phyloP scores from a whole-genome alignment of 2,329 filamentous ascomycete species.

The Macroventuria anomochaeta region DNA sequence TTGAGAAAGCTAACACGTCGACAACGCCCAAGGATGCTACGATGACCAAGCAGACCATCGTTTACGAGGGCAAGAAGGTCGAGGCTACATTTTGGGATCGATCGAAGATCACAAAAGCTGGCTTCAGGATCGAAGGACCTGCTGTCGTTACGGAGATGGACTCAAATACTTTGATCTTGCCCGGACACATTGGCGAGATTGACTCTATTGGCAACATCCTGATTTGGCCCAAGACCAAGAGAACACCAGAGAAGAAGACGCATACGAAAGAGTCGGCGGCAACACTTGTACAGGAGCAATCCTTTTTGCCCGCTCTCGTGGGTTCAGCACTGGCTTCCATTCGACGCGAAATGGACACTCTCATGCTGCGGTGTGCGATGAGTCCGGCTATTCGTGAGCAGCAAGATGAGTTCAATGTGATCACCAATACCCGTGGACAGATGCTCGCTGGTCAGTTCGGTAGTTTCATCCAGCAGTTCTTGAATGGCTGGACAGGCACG shows the following conservation, averaged over 20 bases:
- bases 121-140: constrained; percentile 53
- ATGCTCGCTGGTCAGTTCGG: constrained; percentile 62
- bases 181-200: constrained; percentile 56
- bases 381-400: constrained; percentile 60
- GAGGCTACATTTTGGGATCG: constrained; percentile 57
- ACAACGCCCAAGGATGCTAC: constrained; percentile 48
- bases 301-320: constrained; percentile 55
- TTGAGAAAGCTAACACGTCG: constrained; percentile 33
- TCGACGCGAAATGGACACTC: constrained; percentile 58
- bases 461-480: constrained; percentile 57
- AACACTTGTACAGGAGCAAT: constrained; percentile 48
- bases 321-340: constrained; percentile 56
- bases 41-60: constrained; percentile 49
- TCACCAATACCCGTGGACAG: constrained; percentile 56
- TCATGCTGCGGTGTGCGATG: constrained; percentile 60
- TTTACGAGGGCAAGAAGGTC: constrained; percentile 50
- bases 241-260: constrained; percentile 29
- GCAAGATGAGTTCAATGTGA: constrained; percentile 62
- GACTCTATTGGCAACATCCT: constrained; percentile 59
- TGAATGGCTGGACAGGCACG: constrained; percentile 55
- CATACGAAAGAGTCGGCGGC: constrained; percentile 50
- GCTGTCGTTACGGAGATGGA: constrained; percentile 60
- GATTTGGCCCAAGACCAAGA: constrained; percentile 51
- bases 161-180: constrained; percentile 59
- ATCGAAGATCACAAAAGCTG: constrained; percentile 49